A percentile compares a stretch with the other conserved stretches of the same genome.
phyloP scores from a whole-genome alignment of 2,329 filamentous ascomycete genomes.

The Pochonia chlamydosporia region DNA sequence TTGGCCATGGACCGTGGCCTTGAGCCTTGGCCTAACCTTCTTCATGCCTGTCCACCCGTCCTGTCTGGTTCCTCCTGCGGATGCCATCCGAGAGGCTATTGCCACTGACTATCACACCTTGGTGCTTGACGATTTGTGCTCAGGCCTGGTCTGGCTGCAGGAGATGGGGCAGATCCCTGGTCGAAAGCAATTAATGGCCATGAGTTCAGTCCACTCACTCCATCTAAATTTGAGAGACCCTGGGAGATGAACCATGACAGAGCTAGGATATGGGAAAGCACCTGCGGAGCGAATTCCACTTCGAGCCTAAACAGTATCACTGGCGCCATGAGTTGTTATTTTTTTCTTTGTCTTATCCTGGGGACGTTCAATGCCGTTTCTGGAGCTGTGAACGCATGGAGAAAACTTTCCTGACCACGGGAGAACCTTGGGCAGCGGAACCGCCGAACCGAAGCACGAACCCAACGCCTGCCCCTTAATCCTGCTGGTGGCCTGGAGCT shows the following conservation, averaged over 20 bases:
- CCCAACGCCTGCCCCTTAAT: background rate
- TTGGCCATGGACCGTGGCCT: too few species aligned
- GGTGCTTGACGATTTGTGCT: background rate
- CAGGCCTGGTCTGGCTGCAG: background rate
- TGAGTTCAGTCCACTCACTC: background rate
- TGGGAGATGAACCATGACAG: background rate
- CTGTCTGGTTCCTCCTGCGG: background rate
- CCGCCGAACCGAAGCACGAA: background rate
- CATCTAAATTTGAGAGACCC: background rate
- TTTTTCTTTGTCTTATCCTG: background rate
- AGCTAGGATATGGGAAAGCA: background rate
- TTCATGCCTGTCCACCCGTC: too few species aligned
- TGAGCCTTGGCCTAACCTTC: too few species aligned
- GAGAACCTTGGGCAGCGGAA: background rate
- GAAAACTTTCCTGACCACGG: background rate
- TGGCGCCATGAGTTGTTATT: background rate
- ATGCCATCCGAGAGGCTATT: background rate
- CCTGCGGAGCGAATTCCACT: background rate
- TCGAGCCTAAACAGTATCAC: background rate
- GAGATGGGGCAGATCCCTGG: background rate
- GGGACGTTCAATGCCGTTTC: too few species aligned
- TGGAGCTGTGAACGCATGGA: background rate
- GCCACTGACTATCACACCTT: background rate
- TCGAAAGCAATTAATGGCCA: background rate
- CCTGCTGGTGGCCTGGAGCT: background rate